Evolutionary conservation across 2,329 filamentous ascomycete species (phyloP).

Genomic region (Colletotrichum sidae): DNA sequence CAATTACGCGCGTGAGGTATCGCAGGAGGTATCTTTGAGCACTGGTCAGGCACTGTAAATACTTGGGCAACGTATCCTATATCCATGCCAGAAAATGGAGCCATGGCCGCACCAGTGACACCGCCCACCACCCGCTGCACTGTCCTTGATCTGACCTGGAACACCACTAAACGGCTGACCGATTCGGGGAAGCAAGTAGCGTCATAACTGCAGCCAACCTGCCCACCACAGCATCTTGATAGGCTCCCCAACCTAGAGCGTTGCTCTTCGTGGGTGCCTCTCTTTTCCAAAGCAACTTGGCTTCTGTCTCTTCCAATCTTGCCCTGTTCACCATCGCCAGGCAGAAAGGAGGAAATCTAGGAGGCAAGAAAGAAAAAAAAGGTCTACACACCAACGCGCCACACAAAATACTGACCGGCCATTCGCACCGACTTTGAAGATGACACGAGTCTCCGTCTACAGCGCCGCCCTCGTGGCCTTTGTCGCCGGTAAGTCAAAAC

Average conservation of each 20-base stretch:
- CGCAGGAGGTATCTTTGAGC: too few species aligned
- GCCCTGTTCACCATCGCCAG: conserved; percentile 16
- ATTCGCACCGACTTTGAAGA: conserved; percentile 38
- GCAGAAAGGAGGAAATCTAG: conserved; percentile 19
- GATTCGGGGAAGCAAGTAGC: conserved; percentile 31
- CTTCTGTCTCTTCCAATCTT: conserved; percentile 3
- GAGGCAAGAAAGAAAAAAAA: not conserved
- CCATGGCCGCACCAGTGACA: too few species aligned
- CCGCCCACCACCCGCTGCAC: conserved; percentile 5
- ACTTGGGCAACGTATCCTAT: too few species aligned
- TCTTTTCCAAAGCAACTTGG: conserved; percentile 16
- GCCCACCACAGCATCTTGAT: conserved; percentile 30
- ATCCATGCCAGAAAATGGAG: not conserved
- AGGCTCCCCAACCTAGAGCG: conserved; percentile 16
- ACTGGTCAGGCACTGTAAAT: too few species aligned
- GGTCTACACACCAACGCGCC: not conserved
- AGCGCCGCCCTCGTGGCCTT: conserved; percentile 55
- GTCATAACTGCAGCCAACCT: conserved; percentile 34
- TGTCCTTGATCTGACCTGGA: not conserved
- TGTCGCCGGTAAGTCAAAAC: conserved; percentile 53
- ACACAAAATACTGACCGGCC: not conserved
- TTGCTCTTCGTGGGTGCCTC: conserved; percentile 10
- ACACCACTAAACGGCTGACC: conserved; percentile 22
- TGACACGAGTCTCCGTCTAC: conserved; percentile 60
- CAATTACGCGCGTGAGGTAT: too few species aligned